A percentile compares a stretch with the other conserved stretches of the same genome.
These are phyloP conservation scores for Pythium brassicae DNA, from an alignment of 352 stramenopile genomes.

Conservation along the genomic window DNA sequence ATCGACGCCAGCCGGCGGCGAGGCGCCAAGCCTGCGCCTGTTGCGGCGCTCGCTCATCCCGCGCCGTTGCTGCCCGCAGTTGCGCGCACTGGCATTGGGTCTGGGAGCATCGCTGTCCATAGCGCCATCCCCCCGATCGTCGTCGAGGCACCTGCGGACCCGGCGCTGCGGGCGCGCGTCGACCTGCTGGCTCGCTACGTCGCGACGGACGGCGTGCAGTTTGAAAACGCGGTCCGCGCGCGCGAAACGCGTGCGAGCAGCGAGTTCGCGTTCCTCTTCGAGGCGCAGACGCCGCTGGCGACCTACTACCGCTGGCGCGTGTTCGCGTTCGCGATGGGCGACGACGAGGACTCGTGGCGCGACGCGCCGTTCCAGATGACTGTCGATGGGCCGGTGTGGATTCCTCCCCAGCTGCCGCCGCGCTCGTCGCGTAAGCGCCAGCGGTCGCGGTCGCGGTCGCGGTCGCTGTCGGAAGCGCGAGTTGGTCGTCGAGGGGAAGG, in stretches of 20 bases:
- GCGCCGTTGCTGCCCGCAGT: conserved; percentile 1
- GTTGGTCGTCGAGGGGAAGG: conserved; percentile 6
- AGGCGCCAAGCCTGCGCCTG: conserved; percentile 7
- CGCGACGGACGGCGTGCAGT: conserved; percentile 54
- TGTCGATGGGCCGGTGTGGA: conserved; percentile 44
- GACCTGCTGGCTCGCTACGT: conserved; percentile 62
- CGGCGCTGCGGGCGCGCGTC: conserved; percentile 21
- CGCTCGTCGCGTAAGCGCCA: conserved; percentile 5
- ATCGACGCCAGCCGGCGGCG: conserved; percentile 36
- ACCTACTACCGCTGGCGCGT: conserved; percentile 77
- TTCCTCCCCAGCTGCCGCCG: conserved; percentile 37
- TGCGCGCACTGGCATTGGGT: not conserved
- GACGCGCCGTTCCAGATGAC: conserved; percentile 65
- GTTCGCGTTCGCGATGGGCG: conserved; percentile 68
- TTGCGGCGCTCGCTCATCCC: conserved; percentile 9
- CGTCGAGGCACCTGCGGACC: conserved; percentile 34
- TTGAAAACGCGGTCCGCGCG: conserved; percentile 55
- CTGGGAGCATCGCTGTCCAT: not conserved
- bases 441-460: conserved; percentile 17
- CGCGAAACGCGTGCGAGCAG: conserved; percentile 29
- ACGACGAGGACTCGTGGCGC: conserved; percentile 40
- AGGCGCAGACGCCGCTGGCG: conserved; percentile 19
- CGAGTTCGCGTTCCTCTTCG: conserved; percentile 51
- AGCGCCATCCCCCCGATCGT: conserved; percentile 21
- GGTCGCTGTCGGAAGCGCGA: conserved; percentile 8